Evolutionary conservation across 331 rosid species (phyloP).

Genomic region (Arachis monticola): DNA sequence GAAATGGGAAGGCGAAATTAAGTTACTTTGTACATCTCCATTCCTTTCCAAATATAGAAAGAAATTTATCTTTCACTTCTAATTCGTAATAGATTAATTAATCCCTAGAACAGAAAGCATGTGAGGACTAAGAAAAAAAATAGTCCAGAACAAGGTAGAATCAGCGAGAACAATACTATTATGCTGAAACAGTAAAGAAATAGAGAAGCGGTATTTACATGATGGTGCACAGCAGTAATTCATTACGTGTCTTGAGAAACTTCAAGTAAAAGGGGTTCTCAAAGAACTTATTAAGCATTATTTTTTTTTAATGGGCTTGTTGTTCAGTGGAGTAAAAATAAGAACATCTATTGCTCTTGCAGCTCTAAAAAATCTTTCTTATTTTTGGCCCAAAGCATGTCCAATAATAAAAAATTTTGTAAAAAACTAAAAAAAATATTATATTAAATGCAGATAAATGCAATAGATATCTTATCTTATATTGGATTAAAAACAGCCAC

Average conservation of each 20-base stretch:
- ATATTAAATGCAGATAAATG: too few species aligned
- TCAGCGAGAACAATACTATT: constrained; percentile 1
- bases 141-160: background rate
- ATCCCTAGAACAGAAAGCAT: constrained; percentile 54
- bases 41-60: constrained; percentile 81
- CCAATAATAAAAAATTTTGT: too few species aligned
- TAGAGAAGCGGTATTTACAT: constrained; percentile 89
- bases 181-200: constrained; percentile 38
- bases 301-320: too few species aligned
- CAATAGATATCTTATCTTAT: too few species aligned
- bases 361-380: too few species aligned
- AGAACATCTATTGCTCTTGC: too few species aligned
- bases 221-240: constrained; percentile 96
- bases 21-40: constrained; percentile 66
- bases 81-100: constrained; percentile 74
- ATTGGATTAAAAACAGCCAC: too few species aligned
- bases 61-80: constrained; percentile 86
- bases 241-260: constrained; percentile 75
- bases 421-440: too few species aligned
- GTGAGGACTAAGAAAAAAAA: constrained; percentile 30
- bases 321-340: too few species aligned
- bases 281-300: constrained; percentile 60
- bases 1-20: constrained; percentile 18
- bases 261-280: constrained; percentile 70
- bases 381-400: too few species aligned